Evolutionary conservation across 1,139 yeast genomes (phyloP), one percentile per base, ranked within the genome.

Genomic region (Blastobotrys serpentis): DNA sequence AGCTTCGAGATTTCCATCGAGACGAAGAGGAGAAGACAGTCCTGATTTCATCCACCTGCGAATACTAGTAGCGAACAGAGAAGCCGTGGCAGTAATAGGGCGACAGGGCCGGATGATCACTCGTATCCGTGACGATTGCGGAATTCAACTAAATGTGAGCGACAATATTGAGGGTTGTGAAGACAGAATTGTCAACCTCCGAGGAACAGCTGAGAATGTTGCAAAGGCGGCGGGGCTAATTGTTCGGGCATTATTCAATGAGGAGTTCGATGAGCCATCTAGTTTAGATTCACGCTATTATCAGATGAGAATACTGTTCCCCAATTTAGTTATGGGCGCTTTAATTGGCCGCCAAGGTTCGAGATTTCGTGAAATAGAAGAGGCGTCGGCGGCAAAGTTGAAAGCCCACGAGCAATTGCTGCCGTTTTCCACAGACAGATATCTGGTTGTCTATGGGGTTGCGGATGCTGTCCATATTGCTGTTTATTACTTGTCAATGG

Each of bases 401-500:
- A 79, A 78, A 55, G 95, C 95, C 1, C 87, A 86, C 17, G 92
- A 86, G 46, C 78, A 79, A 44, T 78, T 84, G 17, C 72, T 89
- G 56, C 89, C 95, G 1, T 77, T 77, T 53, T 85, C 95, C 1
- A 86, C 92, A 13, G 97, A 89, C 64, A 75, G 96, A 51, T 74
- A 86, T 4, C 69, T 89, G 47, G 75, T 82, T 25, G 77, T 89
- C 16, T 72, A 77, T 11, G 97, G 97, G 3, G 94, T 85, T 8
- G 89, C 90, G 2, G 95, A 86, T 67, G 90, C 95, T 2, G 79
- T 89, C 45, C 95, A 86, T 61, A 85, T 86, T 57, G 96, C 96
- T 5, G 74, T 84, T 0, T 86, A 82, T 64, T 84, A 84, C 61
- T 76, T 87, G 49, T 80, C 86, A 1, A 83, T 81, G 62, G 83